Evolutionary conservation across 83 land plant species (phyloP), one percentile per base, ranked within the genome.

Genomic region (Picea abies): DNA sequence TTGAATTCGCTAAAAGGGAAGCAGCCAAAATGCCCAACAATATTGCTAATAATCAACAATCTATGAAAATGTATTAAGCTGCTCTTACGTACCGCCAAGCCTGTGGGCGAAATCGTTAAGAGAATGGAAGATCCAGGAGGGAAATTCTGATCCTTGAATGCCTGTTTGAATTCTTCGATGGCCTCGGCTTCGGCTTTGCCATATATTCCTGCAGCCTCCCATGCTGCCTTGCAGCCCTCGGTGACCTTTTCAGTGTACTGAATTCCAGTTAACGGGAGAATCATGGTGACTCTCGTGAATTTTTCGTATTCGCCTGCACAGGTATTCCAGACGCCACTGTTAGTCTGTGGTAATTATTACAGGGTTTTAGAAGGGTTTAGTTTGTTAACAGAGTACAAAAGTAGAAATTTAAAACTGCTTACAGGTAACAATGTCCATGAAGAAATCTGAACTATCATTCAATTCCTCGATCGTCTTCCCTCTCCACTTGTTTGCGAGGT

Each of bases 201-300:
- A 81, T 89, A 87, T 58, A 76, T 25, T 56, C 94, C 94, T 29
- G 83, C n/a, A 23, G 87, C 82, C 82, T 89, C 86, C 92, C 89
- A 88, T n/a, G 60, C 12, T 4, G 85, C 83, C 2, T 79, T 86
- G 64, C 92, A 90, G 80, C 90, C 88, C 88, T 90, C 94, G 5
- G 89, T 41, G 20, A 93, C 96, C 86, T 90, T 91, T 56, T 84
- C 91, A 0, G 96, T 87, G 86, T 91, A 93, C 79, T 91, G 90
- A 16, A 73, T 68, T 0, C 96, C 96, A 20, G 90, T 90, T 22
- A 90, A 68, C 5, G 94, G 96, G 82, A 81, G 20, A 14, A 93
- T 81, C 84, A 87, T 87, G 5, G 87, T 82, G 10, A 94, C 84
- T 32, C 81, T 78, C 2, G 72, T 83, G 62, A 94, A 87, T 81